Percentiles rank a stretch among this genome's conserved stretches.
Conservation (phyloP, 768 basidiomycete genomes). For the Boletus speciosus region DNA sequence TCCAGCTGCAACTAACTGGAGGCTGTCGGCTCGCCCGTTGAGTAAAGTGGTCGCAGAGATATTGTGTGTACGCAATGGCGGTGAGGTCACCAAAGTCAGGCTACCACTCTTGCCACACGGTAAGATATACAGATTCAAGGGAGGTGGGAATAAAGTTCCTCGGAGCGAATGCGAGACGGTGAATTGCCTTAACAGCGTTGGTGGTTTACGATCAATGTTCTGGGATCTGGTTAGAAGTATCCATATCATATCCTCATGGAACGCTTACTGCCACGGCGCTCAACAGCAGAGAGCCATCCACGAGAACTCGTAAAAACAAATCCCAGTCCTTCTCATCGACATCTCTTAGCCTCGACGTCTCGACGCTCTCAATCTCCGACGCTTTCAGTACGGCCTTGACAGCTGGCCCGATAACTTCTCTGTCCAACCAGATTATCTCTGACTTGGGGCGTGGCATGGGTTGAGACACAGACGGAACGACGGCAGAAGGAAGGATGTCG, state of each 20-base stretch:
- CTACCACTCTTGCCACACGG: constrained; percentile 41
- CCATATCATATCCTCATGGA: not conserved
- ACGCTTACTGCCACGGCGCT: constrained; percentile 66
- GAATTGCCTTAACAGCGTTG: constrained; percentile 75
- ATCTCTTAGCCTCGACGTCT: constrained; percentile 49
- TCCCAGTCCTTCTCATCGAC: constrained; percentile 75
- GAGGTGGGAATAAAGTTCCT: constrained; percentile 43
- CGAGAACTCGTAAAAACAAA: constrained; percentile 67
- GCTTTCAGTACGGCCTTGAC: constrained; percentile 44
- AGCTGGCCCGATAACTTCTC: constrained; percentile 50
- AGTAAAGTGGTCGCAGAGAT: constrained; percentile 62
- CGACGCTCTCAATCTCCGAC: not conserved
- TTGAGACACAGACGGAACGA: constrained; percentile 36
- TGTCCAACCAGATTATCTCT: constrained; percentile 67
- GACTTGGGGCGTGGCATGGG: constrained; percentile 35
- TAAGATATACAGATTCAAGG: constrained; percentile 51
- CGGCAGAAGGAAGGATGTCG: constrained; percentile 63
- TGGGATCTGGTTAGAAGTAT: constrained; percentile 29
- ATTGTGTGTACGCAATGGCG: constrained; percentile 61
- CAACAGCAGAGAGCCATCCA: constrained; percentile 70
- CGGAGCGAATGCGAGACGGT: constrained; percentile 64
- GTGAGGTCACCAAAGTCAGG: constrained; percentile 60
- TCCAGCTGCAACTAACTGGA: constrained; percentile 43
- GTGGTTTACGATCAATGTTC: constrained; percentile 89
- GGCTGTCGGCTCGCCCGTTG: constrained; percentile 51